Conservation (phyloP, 108 stramenopile genomes). For the Skeletonema costatum region DNA sequence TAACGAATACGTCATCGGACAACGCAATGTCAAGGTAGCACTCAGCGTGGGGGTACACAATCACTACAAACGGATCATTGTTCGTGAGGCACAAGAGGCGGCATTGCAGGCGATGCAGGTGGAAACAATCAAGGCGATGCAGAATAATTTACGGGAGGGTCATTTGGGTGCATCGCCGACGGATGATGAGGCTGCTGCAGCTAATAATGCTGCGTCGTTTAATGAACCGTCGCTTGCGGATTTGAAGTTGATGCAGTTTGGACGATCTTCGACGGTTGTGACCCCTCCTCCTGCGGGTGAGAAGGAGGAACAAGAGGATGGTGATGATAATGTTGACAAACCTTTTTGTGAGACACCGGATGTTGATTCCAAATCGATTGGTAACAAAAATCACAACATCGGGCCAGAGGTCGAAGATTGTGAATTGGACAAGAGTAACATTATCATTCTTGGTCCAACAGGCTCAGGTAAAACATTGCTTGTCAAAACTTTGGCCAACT, state of each 20-base stretch:
- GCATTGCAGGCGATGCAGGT: slow-evolving; percentile 32
- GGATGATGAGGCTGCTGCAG: slow-evolving; percentile 18
- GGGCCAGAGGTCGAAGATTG: slow-evolving; percentile 79
- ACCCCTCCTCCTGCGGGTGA: slow-evolving; percentile 7
- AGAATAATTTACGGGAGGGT: slow-evolving; percentile 32
- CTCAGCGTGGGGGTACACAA: slow-evolving; percentile 95
- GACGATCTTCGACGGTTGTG: slow-evolving; percentile 27
- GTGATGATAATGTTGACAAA: background rate
- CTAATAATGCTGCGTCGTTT: slow-evolving; percentile 38
- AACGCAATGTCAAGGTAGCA: slow-evolving; percentile 93
- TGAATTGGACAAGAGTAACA: slow-evolving; percentile 96
- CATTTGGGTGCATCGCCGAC: slow-evolving; percentile 27
- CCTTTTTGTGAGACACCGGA: slow-evolving; percentile 31
- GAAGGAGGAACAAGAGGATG: too few species aligned
- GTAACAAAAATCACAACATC: slow-evolving; percentile 51
- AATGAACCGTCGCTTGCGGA: slow-evolving; percentile 53
- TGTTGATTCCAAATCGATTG: slow-evolving; percentile 56
- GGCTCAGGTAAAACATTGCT: slow-evolving; percentile 91
- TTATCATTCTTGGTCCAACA: slow-evolving; percentile 94
- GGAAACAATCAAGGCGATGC: slow-evolving; percentile 31
- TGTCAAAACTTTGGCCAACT: slow-evolving; percentile 93
- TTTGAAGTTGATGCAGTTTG: slow-evolving; percentile 77
- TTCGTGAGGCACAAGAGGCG: slow-evolving; percentile 69
- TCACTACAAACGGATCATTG: slow-evolving; percentile 92
- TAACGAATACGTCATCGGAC: slow-evolving; percentile 96